These are phyloP conservation scores for Phytopythium delawarense DNA, from an alignment of 352 stramenopile genomes.

Conservation along the genomic window DNA sequence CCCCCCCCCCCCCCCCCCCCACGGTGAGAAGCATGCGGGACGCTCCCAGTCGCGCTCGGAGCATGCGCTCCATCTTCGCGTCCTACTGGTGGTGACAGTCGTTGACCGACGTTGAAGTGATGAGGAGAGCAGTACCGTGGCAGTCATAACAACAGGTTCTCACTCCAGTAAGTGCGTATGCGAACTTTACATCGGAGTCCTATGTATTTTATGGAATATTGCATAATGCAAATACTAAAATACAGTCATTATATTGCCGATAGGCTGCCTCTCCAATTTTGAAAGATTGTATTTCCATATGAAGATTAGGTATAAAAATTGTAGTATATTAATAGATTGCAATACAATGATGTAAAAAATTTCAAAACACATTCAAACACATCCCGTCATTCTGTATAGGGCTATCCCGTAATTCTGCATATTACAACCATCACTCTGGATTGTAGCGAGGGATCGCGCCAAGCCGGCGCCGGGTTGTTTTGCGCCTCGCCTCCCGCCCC, in stretches of 20 bases:
- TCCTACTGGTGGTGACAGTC: background rate
- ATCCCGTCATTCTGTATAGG: too few species aligned
- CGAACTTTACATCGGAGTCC: constrained; percentile 2
- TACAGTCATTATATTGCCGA: too few species aligned
- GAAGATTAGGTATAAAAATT: too few species aligned
- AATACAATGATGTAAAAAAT: too few species aligned
- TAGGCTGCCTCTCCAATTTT: background rate
- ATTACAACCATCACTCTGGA: too few species aligned
- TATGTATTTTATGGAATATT: too few species aligned
- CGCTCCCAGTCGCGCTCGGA: background rate
- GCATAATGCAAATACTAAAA: too few species aligned
- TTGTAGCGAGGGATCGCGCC: background rate
- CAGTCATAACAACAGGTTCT: background rate
- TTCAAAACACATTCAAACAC: too few species aligned
- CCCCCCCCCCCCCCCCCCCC: too few species aligned
- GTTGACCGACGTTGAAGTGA: background rate
- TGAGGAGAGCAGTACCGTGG: background rate
- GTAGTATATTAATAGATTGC: too few species aligned
- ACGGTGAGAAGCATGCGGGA: background rate
- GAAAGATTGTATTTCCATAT: background rate
- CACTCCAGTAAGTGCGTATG: background rate
- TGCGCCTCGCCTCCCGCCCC: background rate
- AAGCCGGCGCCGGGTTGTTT: background rate
- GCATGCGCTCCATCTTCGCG: background rate
- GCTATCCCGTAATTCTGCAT: too few species aligned